phyloP scores from a whole-genome alignment of 1,284 basidiomycete genomes.

The Porogramme epimiltina region DNA sequence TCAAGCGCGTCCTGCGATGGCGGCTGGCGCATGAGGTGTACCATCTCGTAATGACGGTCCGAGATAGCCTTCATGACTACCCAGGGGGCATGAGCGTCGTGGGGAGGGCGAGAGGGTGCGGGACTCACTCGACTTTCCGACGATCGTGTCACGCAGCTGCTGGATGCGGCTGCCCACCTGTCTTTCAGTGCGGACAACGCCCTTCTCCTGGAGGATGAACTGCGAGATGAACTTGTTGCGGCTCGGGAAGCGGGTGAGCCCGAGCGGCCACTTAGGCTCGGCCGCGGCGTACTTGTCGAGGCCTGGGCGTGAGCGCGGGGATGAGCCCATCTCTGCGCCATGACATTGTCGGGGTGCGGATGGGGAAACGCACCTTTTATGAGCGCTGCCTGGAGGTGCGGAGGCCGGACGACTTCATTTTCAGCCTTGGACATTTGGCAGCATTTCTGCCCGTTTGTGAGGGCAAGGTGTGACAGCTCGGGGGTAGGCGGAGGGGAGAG shows the following conservation, averaged over 20 bases:
- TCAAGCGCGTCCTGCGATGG: constrained; percentile 3
- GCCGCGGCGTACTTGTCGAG: constrained; percentile 72
- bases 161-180: constrained; percentile 77
- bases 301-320: constrained; percentile 35
- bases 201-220: constrained; percentile 65
- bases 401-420: constrained; percentile 75
- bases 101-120: neutral
- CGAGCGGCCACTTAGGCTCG: constrained; percentile 67
- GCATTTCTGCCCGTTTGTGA: too few relatives aligned
- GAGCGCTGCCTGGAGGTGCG: constrained; percentile 72
- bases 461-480: too few relatives aligned
- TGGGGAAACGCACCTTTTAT: constrained; percentile 56
- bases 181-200: constrained; percentile 67
- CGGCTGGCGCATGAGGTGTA: constrained; percentile 21
- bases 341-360: neutral
- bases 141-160: constrained; percentile 69
- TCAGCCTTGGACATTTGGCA: constrained; percentile 72
- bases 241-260: constrained; percentile 73
- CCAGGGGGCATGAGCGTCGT: neutral
- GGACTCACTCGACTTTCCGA: constrained; percentile 58
- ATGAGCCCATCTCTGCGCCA: neutral
- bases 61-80: constrained; percentile 37
- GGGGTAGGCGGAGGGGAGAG: too few relatives aligned
- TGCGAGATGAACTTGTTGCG: constrained; percentile 78
- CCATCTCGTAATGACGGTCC: constrained; percentile 36